Evolutionary conservation across 2,329 filamentous ascomycete genomes (phyloP), one percentile per base, ranked within the genome.

Genomic region (Stachybotrys chartarum): DNA sequence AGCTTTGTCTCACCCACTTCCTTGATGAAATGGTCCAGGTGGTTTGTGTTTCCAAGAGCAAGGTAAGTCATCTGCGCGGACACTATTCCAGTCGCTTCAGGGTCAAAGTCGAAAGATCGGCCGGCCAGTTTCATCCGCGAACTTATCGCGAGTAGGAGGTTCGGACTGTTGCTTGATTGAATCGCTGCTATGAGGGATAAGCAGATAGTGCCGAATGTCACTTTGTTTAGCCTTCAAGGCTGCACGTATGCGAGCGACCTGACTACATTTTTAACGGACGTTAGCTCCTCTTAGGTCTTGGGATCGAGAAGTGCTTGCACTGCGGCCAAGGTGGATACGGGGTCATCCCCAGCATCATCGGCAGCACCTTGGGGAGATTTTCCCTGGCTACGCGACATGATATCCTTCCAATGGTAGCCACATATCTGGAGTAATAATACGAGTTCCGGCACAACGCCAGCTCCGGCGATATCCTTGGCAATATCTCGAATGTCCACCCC

Each of bases 311-410:
- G 51, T 35, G 56, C 55, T 14, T 46, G 24, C 0, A 50, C 54
- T 2, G 60, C 10, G 3, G 57, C 61, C 4, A 55, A 53, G 1
- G 50, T 61, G 7, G 51, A 56, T 0, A 62, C 54, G 4, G 59
- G 59, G 31, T 60, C 56, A 17, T 63, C 55, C 31, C 59, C 60
- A 1, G 57, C 61, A 45, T 61, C 60, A 17, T 60, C 57, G 14
- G 59, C 55, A 8, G n/a, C 44, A 3, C 54, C 56, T 5, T 14
- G 30, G 11, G 11, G 12, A 7, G 6, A 12, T 14, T 30, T 16
- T 8, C 42, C n/a, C n/a, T 24, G 51, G 30, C 44, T 32, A 24
- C 16, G 50, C 0, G 53, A 35, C 14, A 42, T 50, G 8, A 61
- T 8, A 30, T 60, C 52, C 11, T 57, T 44, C 55, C 55, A 47